Evolutionary conservation across 2,329 filamentous ascomycete species (phyloP), one percentile per base, ranked within the genome.

Genomic region (Colletotrichum euphorbiae): DNA sequence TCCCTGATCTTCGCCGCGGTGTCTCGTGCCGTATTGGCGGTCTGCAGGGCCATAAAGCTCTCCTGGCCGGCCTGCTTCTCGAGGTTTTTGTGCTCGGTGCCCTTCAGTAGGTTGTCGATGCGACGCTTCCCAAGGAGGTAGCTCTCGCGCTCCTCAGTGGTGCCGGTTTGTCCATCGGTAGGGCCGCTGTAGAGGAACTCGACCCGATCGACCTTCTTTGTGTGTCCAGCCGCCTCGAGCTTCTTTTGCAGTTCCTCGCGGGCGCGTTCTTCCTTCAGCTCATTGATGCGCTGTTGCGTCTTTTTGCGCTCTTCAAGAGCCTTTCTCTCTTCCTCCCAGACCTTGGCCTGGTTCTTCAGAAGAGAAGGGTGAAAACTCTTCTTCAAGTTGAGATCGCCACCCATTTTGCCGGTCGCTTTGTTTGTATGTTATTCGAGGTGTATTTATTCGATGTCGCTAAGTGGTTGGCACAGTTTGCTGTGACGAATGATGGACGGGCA

Each of bases 181-280:
- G 96, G 94, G 1, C 95, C 95, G 73, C 91, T 89, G 80, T 99
- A 99, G 93, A 99, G 98, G 93, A 96, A 99, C 75, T 98, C 96
- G 28, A 99, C 95, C 40, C 94, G 90, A 74, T 95, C 91, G 33
- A 91, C 82, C 60, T 91, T 87, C 76, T 93, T 94, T 74, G 87
- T 89, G 63, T 94, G 94, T 42, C 96, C 96, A 0, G 94, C 91
- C 2, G 91, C 90, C 80, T 98, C 96, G 64, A 98, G 93, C 72
- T 98, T 87, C 59, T 90, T 89, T 79, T 98, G 93, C 1, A 98
- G 88, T 78, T 98, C 94, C 78, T 98, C 93, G 72, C 97, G 92
- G 54, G 92, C 90, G 52, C 94, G 90, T 82, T 99, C 97, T 78
- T 98, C 94, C 73, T 94, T 93, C 72, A 97, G 90, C 80, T 99